Evolutionary conservation across 2,329 filamentous ascomycete species (phyloP), one percentile per base, ranked within the genome.

Genomic region (Dothideomycetes sp.): DNA sequence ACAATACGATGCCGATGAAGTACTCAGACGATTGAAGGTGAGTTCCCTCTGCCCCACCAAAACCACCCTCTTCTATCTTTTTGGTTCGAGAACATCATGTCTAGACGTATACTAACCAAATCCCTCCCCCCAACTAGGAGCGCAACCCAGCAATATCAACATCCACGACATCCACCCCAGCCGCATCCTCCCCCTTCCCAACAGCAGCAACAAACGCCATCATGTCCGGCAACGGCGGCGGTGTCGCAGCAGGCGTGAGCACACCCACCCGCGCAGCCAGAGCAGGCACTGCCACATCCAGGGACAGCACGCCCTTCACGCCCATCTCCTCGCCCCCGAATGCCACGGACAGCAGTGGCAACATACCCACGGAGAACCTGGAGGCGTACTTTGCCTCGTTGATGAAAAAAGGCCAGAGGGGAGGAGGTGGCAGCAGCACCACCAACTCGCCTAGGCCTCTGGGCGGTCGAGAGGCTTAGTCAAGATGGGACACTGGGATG

Each of bases 1-100:
- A 47, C 87, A 94, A 57, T 60, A 60, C 41, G 87, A 95, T 61
- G 87, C 87, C 7, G 88, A 94, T 55, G 87, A 94, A 53, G 91
- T 93, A 82, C 65, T 94, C 42, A 82, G 87, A 59, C 77, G 83
- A 51, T 69, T 94, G 45, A 88, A 87, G 75, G 85, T 89, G 63
- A 54, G 64, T 50, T 35, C 15, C 12, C 11, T 51, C 62, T 18
- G 1, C 5, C 14, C n/a, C 12, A 33, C 5, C 14, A 5, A 11
- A 5, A 32, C 30, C 30, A 32, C 14, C 30, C 22, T 27, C 22
- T 27, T 27, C 22, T 12, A 7, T 27, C 22, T 27, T 27, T 27
- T 27, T 27, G 22, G n/a, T n/a, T n/a, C n/a, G n/a, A n/a, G n/a
- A n/a, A n/a, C n/a, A n/a, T n/a, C n/a, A n/a, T n/a, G n/a, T n/a